These are phyloP conservation scores for Fistulinella prunicolor DNA, from an alignment of 768 basidiomycete genomes.

Conservation along the genomic window DNA sequence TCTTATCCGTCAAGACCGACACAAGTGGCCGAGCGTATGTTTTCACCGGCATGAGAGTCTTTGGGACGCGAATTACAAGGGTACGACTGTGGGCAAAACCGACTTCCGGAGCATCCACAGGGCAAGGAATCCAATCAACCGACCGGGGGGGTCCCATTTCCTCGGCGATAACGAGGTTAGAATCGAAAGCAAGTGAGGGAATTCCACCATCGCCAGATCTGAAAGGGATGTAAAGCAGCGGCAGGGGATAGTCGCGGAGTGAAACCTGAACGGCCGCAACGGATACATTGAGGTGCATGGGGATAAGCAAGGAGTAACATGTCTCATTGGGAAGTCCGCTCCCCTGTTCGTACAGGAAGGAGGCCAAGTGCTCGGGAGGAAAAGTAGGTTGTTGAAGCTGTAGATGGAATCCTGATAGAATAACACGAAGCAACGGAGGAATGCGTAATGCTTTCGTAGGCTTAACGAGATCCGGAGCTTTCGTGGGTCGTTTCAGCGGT, in stretches of 20 bases:
- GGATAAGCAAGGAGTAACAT: constrained; percentile 75
- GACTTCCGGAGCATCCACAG: constrained; percentile 55
- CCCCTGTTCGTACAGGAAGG: constrained; percentile 68
- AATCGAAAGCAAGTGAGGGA: constrained; percentile 61
- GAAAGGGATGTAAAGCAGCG: constrained; percentile 71
- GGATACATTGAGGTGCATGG: constrained; percentile 72
- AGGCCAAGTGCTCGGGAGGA: constrained; percentile 46
- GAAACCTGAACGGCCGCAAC: constrained; percentile 57
- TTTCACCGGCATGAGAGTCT: constrained; percentile 95
- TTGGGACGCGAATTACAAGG: constrained; percentile 67
- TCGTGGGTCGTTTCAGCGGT: constrained; percentile 28
- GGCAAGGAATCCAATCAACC: constrained; percentile 69
- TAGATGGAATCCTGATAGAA: constrained; percentile 58
- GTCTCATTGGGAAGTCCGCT: constrained; percentile 65
- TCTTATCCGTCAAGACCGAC: constrained; percentile 56
- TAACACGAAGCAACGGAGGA: constrained; percentile 71
- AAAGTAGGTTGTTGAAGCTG: constrained; percentile 60
- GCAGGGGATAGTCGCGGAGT: constrained; percentile 87
- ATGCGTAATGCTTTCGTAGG: constrained; percentile 32
- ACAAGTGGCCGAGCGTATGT: constrained; percentile 79
- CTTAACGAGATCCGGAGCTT: constrained; percentile 44
- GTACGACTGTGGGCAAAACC: constrained; percentile 49
- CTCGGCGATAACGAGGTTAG: constrained; percentile 83
- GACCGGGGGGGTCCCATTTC: constrained; percentile 71
- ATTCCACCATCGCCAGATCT: constrained; percentile 31